Conservation (phyloP, 2,329 filamentous ascomycete genomes). For the Aurifilum marmelostoma region DNA sequence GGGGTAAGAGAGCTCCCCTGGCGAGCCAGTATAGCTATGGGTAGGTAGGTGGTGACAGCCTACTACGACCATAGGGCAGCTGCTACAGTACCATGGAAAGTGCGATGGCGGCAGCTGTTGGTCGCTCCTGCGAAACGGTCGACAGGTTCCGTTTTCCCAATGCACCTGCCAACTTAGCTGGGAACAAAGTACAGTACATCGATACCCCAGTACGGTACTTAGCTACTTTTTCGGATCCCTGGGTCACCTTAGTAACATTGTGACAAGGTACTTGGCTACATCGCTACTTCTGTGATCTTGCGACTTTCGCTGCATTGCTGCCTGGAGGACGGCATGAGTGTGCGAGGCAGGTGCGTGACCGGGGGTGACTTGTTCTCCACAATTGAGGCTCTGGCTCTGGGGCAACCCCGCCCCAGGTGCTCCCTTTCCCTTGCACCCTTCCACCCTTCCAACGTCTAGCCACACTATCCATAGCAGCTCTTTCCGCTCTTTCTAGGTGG, state of each 20-base stretch:
- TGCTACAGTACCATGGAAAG: not conserved
- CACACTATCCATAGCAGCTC: not conserved
- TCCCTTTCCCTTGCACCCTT: not conserved
- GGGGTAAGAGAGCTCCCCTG: not conserved
- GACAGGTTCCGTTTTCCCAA: not conserved
- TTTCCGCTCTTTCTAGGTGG: slow-evolving; percentile 20
- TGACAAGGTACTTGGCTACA: not conserved
- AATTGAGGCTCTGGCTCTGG: slow-evolving; percentile 9
- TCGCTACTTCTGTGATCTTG: not conserved
- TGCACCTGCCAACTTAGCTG: not conserved
- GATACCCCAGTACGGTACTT: not conserved
- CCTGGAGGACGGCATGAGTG: not conserved
- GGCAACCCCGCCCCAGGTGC: not conserved
- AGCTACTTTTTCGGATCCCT: not conserved
- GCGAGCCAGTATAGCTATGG: not conserved
- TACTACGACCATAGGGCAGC: not conserved
- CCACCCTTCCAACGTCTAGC: not conserved
- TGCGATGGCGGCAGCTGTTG: not conserved
- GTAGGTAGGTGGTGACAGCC: too few relatives aligned
- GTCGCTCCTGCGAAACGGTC: slow-evolving; percentile 4
- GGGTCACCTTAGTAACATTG: not conserved
- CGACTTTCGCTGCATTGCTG: not conserved
- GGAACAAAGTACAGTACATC: not conserved
- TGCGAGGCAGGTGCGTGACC: slow-evolving; percentile 2
- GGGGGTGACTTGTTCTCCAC: not conserved